These are phyloP conservation scores for Arxiozyma heterogenica DNA, from an alignment of 1,139 yeast species.

Conservation along the genomic window DNA sequence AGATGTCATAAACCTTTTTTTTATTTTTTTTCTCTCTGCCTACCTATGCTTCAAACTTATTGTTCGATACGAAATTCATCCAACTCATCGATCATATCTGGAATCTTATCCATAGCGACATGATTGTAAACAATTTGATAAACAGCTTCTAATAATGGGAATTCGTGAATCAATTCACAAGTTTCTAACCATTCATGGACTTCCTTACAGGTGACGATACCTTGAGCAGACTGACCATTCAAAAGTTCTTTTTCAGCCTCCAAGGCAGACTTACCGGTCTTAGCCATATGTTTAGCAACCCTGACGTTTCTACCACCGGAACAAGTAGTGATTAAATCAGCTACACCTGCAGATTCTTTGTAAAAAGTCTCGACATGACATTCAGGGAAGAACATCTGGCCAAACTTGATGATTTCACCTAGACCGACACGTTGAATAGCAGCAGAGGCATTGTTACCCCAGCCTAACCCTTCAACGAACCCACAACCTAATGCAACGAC, in stretches of 20 bases:
- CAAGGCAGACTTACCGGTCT: conserved; percentile 58
- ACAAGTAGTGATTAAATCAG: conserved; percentile 92
- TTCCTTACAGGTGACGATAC: conserved; percentile 80
- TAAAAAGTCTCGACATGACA: conserved; percentile 73
- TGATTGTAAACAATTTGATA: conserved; percentile 72
- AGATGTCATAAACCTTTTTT: too few relatives aligned
- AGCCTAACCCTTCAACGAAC: conserved; percentile 88
- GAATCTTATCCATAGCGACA: conserved; percentile 55
- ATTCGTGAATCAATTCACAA: conserved; percentile 54
- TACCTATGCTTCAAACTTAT: too few relatives aligned
- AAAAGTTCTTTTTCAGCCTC: conserved; percentile 75
- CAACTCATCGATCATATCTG: conserved; percentile 46
- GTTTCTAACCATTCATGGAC: conserved; percentile 72
- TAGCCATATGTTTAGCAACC: conserved; percentile 73
- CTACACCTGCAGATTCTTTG: conserved; percentile 91
- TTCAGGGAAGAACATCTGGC: conserved; percentile 61
- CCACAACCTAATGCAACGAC: conserved; percentile 93
- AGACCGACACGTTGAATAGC: conserved; percentile 94
- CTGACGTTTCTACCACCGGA: conserved; percentile 92
- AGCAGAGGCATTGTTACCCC: conserved; percentile 98
- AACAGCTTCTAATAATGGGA: conserved; percentile 82
- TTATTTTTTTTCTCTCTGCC: too few relatives aligned
- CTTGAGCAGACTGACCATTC: conserved; percentile 94
- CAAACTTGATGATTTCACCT: conserved; percentile 78
- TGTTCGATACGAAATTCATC: conserved; percentile 13